Evolutionary conservation across 2,329 filamentous ascomycete genomes (phyloP).

Genomic region (Fonsecaea erecta): DNA sequence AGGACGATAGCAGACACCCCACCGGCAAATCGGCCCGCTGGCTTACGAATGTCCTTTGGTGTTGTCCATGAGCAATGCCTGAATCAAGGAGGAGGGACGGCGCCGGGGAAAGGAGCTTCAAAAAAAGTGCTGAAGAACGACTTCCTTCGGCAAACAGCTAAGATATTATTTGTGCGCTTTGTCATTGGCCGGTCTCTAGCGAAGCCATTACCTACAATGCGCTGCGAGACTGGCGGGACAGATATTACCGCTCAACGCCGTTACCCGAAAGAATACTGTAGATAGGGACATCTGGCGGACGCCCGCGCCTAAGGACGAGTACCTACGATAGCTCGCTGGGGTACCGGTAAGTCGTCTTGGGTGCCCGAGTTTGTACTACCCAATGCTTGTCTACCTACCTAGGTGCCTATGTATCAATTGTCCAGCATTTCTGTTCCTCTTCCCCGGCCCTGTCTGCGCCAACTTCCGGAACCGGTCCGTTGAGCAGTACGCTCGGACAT

Average conservation of each 20-base stretch:
- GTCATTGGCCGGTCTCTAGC: neutral
- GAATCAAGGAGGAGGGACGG: neutral
- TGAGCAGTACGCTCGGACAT: neutral
- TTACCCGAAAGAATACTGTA: neutral
- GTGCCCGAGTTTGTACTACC: neutral
- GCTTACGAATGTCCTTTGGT: neutral
- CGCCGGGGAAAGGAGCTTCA: neutral
- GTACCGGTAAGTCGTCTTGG: neutral
- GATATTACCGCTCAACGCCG: neutral
- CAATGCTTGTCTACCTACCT: neutral
- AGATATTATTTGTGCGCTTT: neutral
- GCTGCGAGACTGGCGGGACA: neutral
- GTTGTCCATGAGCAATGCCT: neutral
- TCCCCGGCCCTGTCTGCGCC: neutral
- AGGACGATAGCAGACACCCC: neutral
- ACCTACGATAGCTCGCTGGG: neutral
- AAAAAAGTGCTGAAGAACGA: neutral
- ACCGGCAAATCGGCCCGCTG: neutral
- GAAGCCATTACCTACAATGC: neutral
- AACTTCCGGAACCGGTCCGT: neutral
- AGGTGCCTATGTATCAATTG: neutral
- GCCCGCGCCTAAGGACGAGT: neutral
- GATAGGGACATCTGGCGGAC: neutral
- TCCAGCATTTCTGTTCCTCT: neutral
- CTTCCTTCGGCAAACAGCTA: neutral